phyloP scores from a whole-genome alignment of 202 grass and related monocot genomes.

The Digitaria exilis region DNA sequence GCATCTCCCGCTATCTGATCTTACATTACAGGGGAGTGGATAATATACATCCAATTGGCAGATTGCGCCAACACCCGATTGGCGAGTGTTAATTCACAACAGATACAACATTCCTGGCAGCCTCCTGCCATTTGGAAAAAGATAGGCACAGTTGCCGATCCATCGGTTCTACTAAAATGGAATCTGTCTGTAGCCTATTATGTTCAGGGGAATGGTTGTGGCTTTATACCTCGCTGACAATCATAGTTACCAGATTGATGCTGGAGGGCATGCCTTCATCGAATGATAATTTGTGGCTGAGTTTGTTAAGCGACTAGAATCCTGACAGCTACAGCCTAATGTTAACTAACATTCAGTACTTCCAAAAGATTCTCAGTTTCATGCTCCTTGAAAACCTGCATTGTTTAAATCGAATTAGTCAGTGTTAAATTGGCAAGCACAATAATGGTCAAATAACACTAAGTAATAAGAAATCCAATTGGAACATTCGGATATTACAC shows the following conservation, averaged over 20 bases:
- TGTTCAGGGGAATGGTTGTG: conserved; percentile 36
- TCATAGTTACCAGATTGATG: conserved; percentile 35
- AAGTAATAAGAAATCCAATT: not conserved
- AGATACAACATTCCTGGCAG: conserved; percentile 50
- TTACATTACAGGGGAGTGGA: conserved; percentile 60
- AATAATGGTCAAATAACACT: not conserved
- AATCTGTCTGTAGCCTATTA: conserved; percentile 57
- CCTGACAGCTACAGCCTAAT: conserved; percentile 48
- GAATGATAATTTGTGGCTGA: conserved; percentile 45
- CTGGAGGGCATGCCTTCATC: conserved; percentile 50
- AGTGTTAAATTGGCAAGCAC: conserved; percentile 15
- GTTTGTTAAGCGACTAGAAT: conserved; percentile 56
- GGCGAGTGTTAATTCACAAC: conserved; percentile 41
- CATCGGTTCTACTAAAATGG: conserved; percentile 54
- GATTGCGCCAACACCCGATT: conserved; percentile 42
- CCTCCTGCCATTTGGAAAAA: conserved; percentile 57
- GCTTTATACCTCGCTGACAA: conserved; percentile 60
- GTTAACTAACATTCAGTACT: conserved; percentile 60
- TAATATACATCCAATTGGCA: conserved; percentile 53
- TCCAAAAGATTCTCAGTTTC: conserved; percentile 56
- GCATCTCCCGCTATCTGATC: conserved; percentile 32
- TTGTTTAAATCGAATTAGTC: conserved; percentile 26
- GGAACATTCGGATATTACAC: not conserved
- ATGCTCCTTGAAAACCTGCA: conserved; percentile 72
- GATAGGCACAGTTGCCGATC: conserved; percentile 36